Base-by-base conservation (phyloP, 2,329 filamentous ascomycete genomes). In the Mariannaea sp. region DNA sequence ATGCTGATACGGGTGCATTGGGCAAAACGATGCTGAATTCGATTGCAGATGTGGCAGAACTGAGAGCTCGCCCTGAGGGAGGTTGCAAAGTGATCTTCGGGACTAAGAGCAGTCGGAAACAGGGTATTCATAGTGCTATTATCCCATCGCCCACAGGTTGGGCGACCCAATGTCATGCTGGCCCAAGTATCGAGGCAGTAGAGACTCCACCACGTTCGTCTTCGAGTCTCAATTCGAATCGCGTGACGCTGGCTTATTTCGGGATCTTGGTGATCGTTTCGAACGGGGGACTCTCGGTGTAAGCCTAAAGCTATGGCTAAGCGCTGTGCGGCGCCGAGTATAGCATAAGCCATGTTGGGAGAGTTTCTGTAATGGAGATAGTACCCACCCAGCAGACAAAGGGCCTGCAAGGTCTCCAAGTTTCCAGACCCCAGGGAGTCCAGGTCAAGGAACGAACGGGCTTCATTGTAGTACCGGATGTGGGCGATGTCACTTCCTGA, bases 311-410 rank as follows among this genome's bases (percentile, higher is more conserved):
- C 85, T 55, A 84, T 88, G n/a, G 88, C 87, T 81, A 91, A 88
- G 49, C 88, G 79, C 49, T 90, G 77, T 3, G 86, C 84, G 3
- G 86, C 87, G 14, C 88, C 88, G 65, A 88, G 81, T 8, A 91
- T 77, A 19, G 86, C 84, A 66, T 89, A 89, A 13, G 87, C 88
- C 76, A 90, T 87, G 65, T 90, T 90, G 2, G 88, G 88, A 16
- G 87, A 80, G 71, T 90, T 90, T 62, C 88, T 83, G 65, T 91
- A 91, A 70, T 91, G 88, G 50, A 90, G 81, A 67, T 92, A 92
- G 72, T 85, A 89, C 22, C 88, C 88, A 33, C 87, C 87, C 62
- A 90, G 84, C 20, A 92, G 77, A 3, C 84, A 83, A 13, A 91
- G 71, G 1, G 88, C 85, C 66, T 92, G 88, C 3, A 91, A 78